Base-by-base conservation (phyloP, 2,329 filamentous ascomycete species). In the Scopulariopsis brevicaulis region DNA sequence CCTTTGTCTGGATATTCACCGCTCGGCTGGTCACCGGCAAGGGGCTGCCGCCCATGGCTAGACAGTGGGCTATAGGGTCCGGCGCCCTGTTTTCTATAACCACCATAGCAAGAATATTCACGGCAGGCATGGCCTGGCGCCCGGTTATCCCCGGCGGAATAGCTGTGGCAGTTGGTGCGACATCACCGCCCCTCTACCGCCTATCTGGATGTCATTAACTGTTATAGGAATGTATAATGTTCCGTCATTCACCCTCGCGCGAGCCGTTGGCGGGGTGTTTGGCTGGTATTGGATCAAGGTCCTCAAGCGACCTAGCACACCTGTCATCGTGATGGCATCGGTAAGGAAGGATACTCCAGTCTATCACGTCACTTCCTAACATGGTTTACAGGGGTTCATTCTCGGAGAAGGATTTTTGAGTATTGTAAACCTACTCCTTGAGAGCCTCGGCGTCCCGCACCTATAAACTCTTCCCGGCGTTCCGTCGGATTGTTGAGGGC, bases 1-100 rank as follows among this genome's bases (percentile, higher is more conserved):
- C 86, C 0, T 96, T 93, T 68, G 92, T 99, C 5, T 99, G 94
- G 94, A 89, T 99, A 57, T 96, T 96, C 70, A 99, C 94, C 0
- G 93, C 94, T 1, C 80, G 94, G 18, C 78, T 99, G 2, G 92
- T 99, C 11, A 97, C 92, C 0, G 94, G 94, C 1, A 82, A 94
- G 63, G 94, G 94, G 0, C 70, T 99, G 50, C 94, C 94, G 0
- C 77, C 82, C 1, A 91, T 91, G 84, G 92, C 90, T 0, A 84
- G 82, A 66, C 84, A 92, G 65, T 95, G 88, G 75, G 89, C 93
- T 0, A 71, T 85, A 0, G 85, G 83, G 0, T 86, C 87, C n/a
- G 92, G 86, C 0, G 67, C 81, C 1, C 71, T 96, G 1, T 97
- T 95, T 66, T 82, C 86, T 0, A 67, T 79, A 1, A 79, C 86